Evolutionary conservation across 2,329 filamentous ascomycete genomes (phyloP), one percentile per base, ranked within the genome.

Genomic region (Aspergillus jensenii): DNA sequence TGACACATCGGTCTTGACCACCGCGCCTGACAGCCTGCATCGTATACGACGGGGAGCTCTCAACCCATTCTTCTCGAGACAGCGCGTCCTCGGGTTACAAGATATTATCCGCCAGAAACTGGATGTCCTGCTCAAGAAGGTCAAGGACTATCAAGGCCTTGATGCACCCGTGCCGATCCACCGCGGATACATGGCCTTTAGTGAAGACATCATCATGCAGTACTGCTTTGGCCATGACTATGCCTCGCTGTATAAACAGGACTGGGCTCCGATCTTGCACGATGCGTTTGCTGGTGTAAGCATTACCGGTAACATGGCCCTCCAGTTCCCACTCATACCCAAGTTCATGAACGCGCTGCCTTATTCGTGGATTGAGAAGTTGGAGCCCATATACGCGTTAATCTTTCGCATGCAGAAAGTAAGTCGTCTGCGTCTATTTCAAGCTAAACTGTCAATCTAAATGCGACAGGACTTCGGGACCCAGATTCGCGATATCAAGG

Each of bases 1-100:
- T 33, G 48, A 59, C 11, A 59, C 51, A 5, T 60, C 55, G 3
- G 50, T 57, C 9, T 59, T 66, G 17, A 49, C 67, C 6, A 78
- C 76, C 0, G 63, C 71, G 19, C 64, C 71, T 12, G 73, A 77
- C 56, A 68, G 76, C 35, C 59, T 72, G 12, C 78, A 80, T 58
- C 73, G 75, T 4, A 66, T 69, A n/a, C 71, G 78, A 9, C 73
- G 78, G 23, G 69, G 62, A 5, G 71, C 74, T 1, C 58, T 80
- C 37, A 78, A 74, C 46, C 73, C 73, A 0, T 80, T 78, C 68
- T 81, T 80, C 62, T 77, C 76, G 2, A 71, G 69, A 33, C 68
- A 69, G 7, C 70, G 71, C 14, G 71, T 79, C 17, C 58, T 63
- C 5, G 59, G 61, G 6, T 65, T 77, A 3, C 70, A 75, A 41